Conservation (phyloP, 495 filamentous ascomycete genomes). For the Neurospora africana region DNA sequence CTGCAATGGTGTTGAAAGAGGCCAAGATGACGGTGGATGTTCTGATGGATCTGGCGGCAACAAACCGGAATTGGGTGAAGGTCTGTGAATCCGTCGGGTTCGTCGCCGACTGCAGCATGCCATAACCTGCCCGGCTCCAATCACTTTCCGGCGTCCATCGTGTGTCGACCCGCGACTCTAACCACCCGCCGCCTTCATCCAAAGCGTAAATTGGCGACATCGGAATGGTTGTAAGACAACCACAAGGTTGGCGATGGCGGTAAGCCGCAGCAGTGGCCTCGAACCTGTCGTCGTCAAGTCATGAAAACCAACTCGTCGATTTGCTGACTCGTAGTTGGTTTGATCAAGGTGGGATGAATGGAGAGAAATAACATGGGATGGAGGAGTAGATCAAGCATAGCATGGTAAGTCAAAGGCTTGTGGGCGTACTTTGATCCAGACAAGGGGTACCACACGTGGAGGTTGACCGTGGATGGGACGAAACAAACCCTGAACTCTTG, state of each 20-base stretch:
- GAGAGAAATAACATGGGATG: constrained; percentile 17
- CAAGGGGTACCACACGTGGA: neutral
- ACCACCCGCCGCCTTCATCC: constrained; percentile 26
- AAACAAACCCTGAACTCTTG: neutral
- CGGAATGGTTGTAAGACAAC: constrained; percentile 15
- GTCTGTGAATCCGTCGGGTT: constrained; percentile 18
- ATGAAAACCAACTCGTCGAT: constrained; percentile 32
- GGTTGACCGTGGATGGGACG: neutral
- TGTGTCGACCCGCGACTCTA: constrained; percentile 31
- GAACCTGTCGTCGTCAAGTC: constrained; percentile 32
- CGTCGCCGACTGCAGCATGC: constrained; percentile 25
- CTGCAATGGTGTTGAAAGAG: constrained; percentile 36
- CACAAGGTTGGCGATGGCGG: constrained; percentile 33
- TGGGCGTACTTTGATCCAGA: neutral
- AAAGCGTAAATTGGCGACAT: constrained; percentile 26
- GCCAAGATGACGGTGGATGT: constrained; percentile 40
- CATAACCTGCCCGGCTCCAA: constrained; percentile 13
- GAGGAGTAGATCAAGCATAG: constrained; percentile 6
- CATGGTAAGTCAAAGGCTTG: neutral
- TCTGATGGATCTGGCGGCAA: constrained; percentile 35
- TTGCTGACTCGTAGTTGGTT: constrained; percentile 20
- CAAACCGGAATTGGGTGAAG: constrained; percentile 33
- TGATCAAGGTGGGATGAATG: constrained; percentile 20
- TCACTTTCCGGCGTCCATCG: constrained; percentile 11
- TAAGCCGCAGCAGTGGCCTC: constrained; percentile 32